Conservation (phyloP, 768 basidiomycete species). For the Trametes coccinea region DNA sequence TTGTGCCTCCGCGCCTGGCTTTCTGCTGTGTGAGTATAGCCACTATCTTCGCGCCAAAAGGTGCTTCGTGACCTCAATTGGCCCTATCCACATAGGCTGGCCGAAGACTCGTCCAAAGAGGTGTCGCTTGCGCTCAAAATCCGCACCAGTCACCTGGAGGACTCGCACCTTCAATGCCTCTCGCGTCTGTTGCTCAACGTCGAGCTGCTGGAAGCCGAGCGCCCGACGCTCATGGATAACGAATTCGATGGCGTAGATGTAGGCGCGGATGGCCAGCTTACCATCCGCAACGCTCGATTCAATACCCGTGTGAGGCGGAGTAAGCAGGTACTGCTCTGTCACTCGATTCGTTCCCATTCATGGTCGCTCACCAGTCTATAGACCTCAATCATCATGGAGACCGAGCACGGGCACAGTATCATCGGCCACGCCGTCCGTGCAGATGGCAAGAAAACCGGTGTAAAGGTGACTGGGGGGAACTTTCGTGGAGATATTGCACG, state of each 20-base stretch:
- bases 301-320: conserved; percentile 42
- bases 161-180: conserved; percentile 37
- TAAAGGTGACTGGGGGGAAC: conserved; percentile 28
- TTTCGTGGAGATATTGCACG: conserved; percentile 30
- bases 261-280: conserved; percentile 32
- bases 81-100: conserved; percentile 26
- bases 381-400: conserved; percentile 40
- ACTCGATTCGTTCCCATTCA: too few relatives aligned
- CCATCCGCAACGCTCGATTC: conserved; percentile 42
- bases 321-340: conserved; percentile 34
- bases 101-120: conserved; percentile 5
- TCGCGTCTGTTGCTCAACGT: conserved; percentile 34
- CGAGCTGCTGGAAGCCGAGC: conserved; percentile 35
- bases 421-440: conserved; percentile 34
- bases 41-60: too few relatives aligned
- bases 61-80: too few relatives aligned
- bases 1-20: conserved; percentile 43
- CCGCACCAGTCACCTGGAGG: conserved; percentile 17
- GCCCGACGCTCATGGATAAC: conserved; percentile 35
- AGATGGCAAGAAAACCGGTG: conserved; percentile 39
- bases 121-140: conserved; percentile 14
- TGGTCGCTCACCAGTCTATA: conserved; percentile 7
- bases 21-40: conserved; percentile 28
- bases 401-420: conserved; percentile 33
- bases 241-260: conserved; percentile 36